These are phyloP conservation scores for Sarocladium oryzae DNA, from an alignment of 2,329 filamentous ascomycete genomes.

Conservation along the genomic window DNA sequence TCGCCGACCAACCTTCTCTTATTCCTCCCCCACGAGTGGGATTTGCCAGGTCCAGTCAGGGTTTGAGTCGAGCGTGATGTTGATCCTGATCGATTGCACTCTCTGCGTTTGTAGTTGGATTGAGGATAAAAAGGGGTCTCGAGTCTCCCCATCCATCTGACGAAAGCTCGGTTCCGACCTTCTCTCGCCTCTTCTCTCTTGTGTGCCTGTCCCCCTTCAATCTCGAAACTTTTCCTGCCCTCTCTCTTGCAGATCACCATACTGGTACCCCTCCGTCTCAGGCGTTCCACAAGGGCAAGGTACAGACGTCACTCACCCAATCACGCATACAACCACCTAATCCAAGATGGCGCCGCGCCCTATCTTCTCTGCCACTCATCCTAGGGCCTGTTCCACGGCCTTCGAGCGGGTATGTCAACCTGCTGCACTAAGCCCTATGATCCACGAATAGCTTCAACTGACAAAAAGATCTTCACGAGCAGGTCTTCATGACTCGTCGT, in stretches of 20 bases:
- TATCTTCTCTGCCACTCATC: slow-evolving; percentile 91
- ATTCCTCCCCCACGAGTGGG: slow-evolving; percentile 1
- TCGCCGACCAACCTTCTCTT: background rate
- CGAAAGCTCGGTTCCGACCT: background rate
- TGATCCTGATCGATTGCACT: background rate
- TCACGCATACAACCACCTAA: slow-evolving; percentile 19
- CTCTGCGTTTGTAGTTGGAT: too few species aligned
- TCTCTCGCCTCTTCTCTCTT: background rate
- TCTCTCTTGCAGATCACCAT: background rate
- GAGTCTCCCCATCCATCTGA: background rate
- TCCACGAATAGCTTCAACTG: background rate
- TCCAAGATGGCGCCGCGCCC: slow-evolving; percentile 58
- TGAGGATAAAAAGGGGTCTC: slow-evolving; percentile 3
- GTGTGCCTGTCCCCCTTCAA: background rate
- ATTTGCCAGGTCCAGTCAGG: background rate
- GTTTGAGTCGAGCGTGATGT: background rate
- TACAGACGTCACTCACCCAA: background rate
- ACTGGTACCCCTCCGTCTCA: background rate
- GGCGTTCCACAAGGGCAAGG: background rate
- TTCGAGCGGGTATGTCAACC: slow-evolving; percentile 71
- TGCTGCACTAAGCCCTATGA: background rate
- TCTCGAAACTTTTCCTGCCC: background rate
- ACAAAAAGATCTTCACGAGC: background rate
- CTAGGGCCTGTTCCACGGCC: slow-evolving; percentile 89
- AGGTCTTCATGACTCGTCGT: slow-evolving; percentile 95